These are phyloP conservation scores for Xerocomus brunneocitrinus DNA, from an alignment of 768 basidiomycete genomes.

Conservation along the genomic window DNA sequence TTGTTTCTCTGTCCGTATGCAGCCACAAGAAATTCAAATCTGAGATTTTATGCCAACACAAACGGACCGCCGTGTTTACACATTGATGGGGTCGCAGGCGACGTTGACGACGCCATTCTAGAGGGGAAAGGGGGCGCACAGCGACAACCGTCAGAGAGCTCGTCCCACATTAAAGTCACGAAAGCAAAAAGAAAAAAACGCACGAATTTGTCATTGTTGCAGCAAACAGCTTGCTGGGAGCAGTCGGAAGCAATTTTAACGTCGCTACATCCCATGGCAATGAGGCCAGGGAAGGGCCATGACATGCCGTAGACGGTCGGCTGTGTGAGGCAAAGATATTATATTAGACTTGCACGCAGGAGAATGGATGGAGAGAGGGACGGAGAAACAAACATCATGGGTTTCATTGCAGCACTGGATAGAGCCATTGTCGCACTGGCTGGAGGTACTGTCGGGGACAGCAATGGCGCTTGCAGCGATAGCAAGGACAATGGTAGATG, in stretches of 20 bases:
- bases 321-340: background rate
- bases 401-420: slow-evolving; percentile 8
- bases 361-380: too few species aligned
- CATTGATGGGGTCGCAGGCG: slow-evolving; percentile 5
- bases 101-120: slow-evolving; percentile 4
- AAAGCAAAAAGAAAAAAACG: background rate
- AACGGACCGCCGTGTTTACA: background rate
- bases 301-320: background rate
- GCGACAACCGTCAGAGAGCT: background rate
- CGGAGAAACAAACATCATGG: background rate
- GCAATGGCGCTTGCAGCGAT: slow-evolving; percentile 9
- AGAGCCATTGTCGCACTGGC: slow-evolving; percentile 6
- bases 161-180: background rate
- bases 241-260: background rate
- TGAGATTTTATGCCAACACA: background rate
- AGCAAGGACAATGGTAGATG: slow-evolving; percentile 10
- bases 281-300: background rate
- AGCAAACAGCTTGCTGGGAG: slow-evolving; percentile 7
- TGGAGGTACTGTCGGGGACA: background rate
- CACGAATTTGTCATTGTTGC: background rate
- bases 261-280: background rate
- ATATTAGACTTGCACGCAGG: background rate
- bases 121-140: background rate
- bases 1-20: background rate
- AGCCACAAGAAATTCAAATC: slow-evolving; percentile 2